Conservation (phyloP, 176 grass and related monocot species). For the Pontederia paniculata region DNA sequence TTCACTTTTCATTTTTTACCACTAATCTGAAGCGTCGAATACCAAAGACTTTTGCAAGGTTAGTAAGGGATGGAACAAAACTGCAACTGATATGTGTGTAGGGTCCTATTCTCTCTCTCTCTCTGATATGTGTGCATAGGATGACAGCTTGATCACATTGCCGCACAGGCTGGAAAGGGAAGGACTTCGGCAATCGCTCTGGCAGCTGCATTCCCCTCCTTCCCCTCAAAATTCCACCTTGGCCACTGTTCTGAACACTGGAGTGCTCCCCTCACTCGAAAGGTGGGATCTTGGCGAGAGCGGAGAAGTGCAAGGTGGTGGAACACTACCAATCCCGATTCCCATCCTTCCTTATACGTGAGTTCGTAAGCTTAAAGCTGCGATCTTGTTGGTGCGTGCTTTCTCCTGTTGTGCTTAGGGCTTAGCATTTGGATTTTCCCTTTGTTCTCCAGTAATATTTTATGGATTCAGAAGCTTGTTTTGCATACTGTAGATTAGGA, state of each 20-base stretch:
- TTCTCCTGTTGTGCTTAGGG: too few species aligned
- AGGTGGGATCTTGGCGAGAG: not conserved
- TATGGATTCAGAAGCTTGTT: too few species aligned
- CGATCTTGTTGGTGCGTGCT: not conserved
- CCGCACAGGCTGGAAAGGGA: slow-evolving; percentile 14
- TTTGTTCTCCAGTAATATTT: too few species aligned
- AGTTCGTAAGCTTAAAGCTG: not conserved
- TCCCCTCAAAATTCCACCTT: not conserved
- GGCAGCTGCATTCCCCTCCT: not conserved
- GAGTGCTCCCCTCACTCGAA: not conserved
- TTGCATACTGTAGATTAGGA: too few species aligned
- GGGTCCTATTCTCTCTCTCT: not conserved
- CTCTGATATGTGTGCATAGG: not conserved
- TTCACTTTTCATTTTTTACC: not conserved
- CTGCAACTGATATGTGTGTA: too few species aligned
- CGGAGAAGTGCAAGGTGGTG: not conserved
- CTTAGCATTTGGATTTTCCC: too few species aligned
- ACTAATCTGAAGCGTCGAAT: too few species aligned
- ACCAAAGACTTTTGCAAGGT: too few species aligned
- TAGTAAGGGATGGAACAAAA: too few species aligned
- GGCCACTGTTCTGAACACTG: not conserved
- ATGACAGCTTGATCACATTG: slow-evolving; percentile 3
- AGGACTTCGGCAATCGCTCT: not conserved
- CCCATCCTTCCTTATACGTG: not conserved
- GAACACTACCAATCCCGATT: not conserved